A percentile compares a stretch with the other conserved stretches of the same genome.
phyloP scores from a whole-genome alignment of 2,329 filamentous ascomycete species.

The Coniochaeta prunicola region DNA sequence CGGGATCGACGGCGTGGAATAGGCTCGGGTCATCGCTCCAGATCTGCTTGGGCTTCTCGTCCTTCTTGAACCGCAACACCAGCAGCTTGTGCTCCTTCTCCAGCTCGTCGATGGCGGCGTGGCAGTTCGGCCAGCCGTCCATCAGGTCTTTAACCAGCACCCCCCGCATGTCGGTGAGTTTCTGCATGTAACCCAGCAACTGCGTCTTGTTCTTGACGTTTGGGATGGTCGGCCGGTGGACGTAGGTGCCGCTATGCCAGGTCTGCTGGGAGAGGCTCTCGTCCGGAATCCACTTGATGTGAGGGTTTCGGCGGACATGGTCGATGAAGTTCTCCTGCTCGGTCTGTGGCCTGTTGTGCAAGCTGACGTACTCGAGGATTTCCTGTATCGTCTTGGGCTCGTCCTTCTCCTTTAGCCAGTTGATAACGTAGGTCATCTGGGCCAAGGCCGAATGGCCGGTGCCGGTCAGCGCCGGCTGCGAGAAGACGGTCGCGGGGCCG shows the following conservation, averaged over 20 bases:
- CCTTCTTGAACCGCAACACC: conserved; percentile 87
- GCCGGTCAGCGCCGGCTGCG: conserved; percentile 68
- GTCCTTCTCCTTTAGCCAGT: conserved; percentile 70
- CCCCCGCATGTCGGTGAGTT: conserved; percentile 71
- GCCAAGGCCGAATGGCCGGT: conserved; percentile 78
- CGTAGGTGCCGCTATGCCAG: conserved; percentile 65
- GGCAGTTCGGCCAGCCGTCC: conserved; percentile 88
- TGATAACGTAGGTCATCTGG: conserved; percentile 79
- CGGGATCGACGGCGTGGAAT: conserved; percentile 66
- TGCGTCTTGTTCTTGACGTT: conserved; percentile 72
- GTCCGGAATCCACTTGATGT: conserved; percentile 50
- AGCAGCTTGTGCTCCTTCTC: conserved; percentile 74
- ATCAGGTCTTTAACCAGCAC: conserved; percentile 85
- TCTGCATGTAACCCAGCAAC: conserved; percentile 74
- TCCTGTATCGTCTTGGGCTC: conserved; percentile 65
- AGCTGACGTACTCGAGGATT: conserved; percentile 73
- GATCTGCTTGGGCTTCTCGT: conserved; percentile 75
- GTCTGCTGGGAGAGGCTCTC: conserved; percentile 56
- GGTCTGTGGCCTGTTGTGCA: conserved; percentile 54
- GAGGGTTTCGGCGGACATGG: conserved; percentile 59
- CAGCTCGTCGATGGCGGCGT: conserved; percentile 68
- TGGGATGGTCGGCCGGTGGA: conserved; percentile 72
- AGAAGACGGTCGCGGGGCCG: conserved; percentile 51
- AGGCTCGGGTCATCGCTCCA: conserved; percentile 84
- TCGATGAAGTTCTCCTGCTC: conserved; percentile 58